Evolutionary conservation across 2,329 filamentous ascomycete species (phyloP).

Genomic region (Pezicula radicicola): DNA sequence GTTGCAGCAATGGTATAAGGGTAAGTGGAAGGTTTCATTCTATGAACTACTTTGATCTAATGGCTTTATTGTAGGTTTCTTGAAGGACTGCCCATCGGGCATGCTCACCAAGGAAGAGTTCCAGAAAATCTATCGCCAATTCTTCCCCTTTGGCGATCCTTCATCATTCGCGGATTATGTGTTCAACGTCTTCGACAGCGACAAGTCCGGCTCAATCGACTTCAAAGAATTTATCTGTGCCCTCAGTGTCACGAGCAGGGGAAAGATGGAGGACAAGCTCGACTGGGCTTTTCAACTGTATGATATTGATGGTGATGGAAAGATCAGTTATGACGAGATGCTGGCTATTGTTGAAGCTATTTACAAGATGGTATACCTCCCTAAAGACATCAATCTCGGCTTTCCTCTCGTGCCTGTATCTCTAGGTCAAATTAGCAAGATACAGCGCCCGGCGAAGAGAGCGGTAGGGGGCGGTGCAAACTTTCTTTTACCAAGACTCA

Average conservation of each 20-base stretch:
- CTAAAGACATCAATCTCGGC: not conserved
- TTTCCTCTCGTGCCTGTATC: not conserved
- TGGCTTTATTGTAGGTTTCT: slow-evolving; percentile 63
- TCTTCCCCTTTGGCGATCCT: slow-evolving; percentile 97
- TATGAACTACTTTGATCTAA: slow-evolving; percentile 8
- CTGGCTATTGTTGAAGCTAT: slow-evolving; percentile 97
- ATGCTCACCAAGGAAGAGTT: slow-evolving; percentile 98
- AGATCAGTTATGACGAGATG: slow-evolving; percentile 99
- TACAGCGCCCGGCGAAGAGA: too few species aligned
- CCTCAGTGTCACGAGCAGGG: slow-evolving; percentile 90
- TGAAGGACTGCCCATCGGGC: slow-evolving; percentile 96
- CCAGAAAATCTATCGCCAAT: slow-evolving; percentile 99
- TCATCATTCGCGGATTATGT: slow-evolving; percentile 98
- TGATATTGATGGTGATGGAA: slow-evolving; percentile 97
- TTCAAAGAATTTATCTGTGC: slow-evolving; percentile 99
- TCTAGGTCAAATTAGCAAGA: not conserved
- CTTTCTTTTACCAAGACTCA: not conserved
- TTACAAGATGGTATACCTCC: slow-evolving; percentile 86
- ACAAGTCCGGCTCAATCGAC: slow-evolving; percentile 96
- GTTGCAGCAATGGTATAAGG: slow-evolving; percentile 99
- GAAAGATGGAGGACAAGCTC: slow-evolving; percentile 99
- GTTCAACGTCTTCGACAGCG: slow-evolving; percentile 97
- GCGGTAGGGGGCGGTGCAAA: not conserved
- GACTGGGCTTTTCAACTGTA: slow-evolving; percentile 99
- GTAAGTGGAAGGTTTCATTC: slow-evolving; percentile 45